phyloP scores from a whole-genome alignment of 2,329 filamentous ascomycete species.

The Alternaria tenuissima region DNA sequence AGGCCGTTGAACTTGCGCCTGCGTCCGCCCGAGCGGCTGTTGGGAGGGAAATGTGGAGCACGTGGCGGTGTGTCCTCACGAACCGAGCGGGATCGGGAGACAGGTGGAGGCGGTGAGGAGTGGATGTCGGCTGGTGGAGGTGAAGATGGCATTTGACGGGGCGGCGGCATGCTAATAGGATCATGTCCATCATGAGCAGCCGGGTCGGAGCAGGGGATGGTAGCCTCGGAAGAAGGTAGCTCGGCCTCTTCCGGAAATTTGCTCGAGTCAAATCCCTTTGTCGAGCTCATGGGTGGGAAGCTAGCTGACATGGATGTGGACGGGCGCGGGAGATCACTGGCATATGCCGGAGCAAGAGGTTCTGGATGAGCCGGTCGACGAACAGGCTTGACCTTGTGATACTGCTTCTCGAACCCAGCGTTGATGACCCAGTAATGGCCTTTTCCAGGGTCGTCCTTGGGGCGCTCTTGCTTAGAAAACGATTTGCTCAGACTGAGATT shows the following conservation, averaged over 20 bases:
- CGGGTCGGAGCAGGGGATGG: slow-evolving; percentile 61
- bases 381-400: slow-evolving; percentile 83
- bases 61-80: slow-evolving; percentile 81
- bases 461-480: slow-evolving; percentile 93
- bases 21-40: slow-evolving; percentile 72
- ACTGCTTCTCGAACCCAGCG: slow-evolving; percentile 86
- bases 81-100: slow-evolving; percentile 64
- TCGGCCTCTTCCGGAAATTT: slow-evolving; percentile 62
- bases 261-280: slow-evolving; percentile 58
- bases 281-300: slow-evolving; percentile 48
- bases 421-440: slow-evolving; percentile 97
- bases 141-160: slow-evolving; percentile 68
- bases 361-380: slow-evolving; percentile 61
- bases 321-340: slow-evolving; percentile 47
- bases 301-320: slow-evolving; percentile 50
- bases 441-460: slow-evolving; percentile 96
- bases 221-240: slow-evolving; percentile 59
- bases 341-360: slow-evolving; percentile 42
- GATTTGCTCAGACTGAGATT: slow-evolving; percentile 97
- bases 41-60: slow-evolving; percentile 65
- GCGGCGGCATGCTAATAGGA: slow-evolving; percentile 54
- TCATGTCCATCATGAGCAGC: slow-evolving; percentile 58
- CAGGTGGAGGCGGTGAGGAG: slow-evolving; percentile 92
- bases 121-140: slow-evolving; percentile 76
- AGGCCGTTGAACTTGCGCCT: slow-evolving; percentile 82